Base-by-base conservation (phyloP, 2,329 filamentous ascomycete species). In the Coccinonectria pachysandricola region DNA sequence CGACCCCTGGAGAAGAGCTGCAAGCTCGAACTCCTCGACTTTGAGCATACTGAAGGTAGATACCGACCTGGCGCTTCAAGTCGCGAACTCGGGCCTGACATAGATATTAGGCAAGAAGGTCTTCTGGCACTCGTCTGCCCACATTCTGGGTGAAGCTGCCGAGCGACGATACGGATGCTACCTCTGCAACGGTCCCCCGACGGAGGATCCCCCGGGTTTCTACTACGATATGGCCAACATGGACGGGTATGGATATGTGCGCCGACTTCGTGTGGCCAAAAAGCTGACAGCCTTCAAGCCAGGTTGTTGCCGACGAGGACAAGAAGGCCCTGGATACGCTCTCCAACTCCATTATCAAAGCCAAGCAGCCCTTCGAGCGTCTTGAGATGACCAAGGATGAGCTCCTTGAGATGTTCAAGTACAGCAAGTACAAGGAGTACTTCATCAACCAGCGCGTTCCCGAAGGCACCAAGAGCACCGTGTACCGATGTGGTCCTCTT, bases 381-480 rank as follows among this genome's bases (percentile, higher is more conserved):
- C 65, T 96, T 24, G 80, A 80, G 39, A 72, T 95, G 50, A 81
- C 81, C 40, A 96, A 96, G 61, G 81, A 88, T 28, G 79, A 96
- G 42, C 69, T 96, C 26, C 72, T 91, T 27, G 85, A 94, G 54
- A 94, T 96, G 58, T 96, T 96, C 65, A 75, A 77, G 45, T 92
- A 93, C 68, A 95, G 92, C 70, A 91, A 91, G 56, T 96, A 94
- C 68, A 96, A 98, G 72, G 77, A 93, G 54, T 83, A 95, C 56
- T 93, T 96, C 57, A 96, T 98, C 62, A 79, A 55, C 43, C 54
- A 58, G 42, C 51, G 54, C 23, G 54, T 96, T 35, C 67, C 78
- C 19, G 85, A 94, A 43, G 86, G 85, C 43, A 87, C 85, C 30
- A 84, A 71, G 52, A 93, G 85, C 52, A 96, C 91, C 7, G 88